Evolutionary conservation across 352 stramenopile genomes (phyloP).

Genomic region (Aphanomyces invadans): DNA sequence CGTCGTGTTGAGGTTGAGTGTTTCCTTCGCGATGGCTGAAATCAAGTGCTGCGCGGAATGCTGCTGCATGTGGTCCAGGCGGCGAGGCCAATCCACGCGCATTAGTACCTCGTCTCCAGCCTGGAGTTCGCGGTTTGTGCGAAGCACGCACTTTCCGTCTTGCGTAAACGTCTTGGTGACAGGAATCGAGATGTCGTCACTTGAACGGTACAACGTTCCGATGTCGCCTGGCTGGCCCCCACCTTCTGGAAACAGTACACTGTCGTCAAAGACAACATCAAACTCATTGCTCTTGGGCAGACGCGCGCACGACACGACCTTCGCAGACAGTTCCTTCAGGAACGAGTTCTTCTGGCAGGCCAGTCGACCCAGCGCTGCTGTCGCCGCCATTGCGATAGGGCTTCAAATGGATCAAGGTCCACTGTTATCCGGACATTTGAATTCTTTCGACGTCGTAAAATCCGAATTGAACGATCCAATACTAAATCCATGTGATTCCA

Average conservation of each 20-base stretch:
- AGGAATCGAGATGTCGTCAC: background rate
- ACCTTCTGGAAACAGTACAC: slow-evolving; percentile 80
- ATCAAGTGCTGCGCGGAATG: slow-evolving; percentile 86
- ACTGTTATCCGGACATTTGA: slow-evolving; percentile 10
- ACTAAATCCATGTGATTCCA: background rate
- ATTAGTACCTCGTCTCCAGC: slow-evolving; percentile 46
- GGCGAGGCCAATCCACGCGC: slow-evolving; percentile 61
- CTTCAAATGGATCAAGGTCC: background rate
- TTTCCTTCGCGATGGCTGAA: slow-evolving; percentile 66
- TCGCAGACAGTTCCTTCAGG: slow-evolving; percentile 40
- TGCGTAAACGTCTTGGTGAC: slow-evolving; percentile 61
- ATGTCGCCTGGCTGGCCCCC: slow-evolving; percentile 82
- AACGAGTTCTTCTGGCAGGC: slow-evolving; percentile 61
- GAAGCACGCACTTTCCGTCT: slow-evolving; percentile 57
- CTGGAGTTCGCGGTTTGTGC: slow-evolving; percentile 28
- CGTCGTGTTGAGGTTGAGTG: slow-evolving; percentile 58
- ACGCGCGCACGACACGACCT: slow-evolving; percentile 36
- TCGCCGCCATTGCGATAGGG: background rate
- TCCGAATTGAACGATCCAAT: background rate
- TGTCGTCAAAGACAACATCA: slow-evolving; percentile 62
- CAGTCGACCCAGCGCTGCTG: slow-evolving; percentile 40
- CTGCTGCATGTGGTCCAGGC: slow-evolving; percentile 85
- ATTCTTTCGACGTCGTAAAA: background rate
- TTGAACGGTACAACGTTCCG: slow-evolving; percentile 27
- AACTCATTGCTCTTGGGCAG: slow-evolving; percentile 32